A percentile compares a stretch with the other conserved stretches of the same genome.
phyloP scores from a whole-genome alignment of 352 stramenopile genomes.

The Pythium guiyangense region DNA sequence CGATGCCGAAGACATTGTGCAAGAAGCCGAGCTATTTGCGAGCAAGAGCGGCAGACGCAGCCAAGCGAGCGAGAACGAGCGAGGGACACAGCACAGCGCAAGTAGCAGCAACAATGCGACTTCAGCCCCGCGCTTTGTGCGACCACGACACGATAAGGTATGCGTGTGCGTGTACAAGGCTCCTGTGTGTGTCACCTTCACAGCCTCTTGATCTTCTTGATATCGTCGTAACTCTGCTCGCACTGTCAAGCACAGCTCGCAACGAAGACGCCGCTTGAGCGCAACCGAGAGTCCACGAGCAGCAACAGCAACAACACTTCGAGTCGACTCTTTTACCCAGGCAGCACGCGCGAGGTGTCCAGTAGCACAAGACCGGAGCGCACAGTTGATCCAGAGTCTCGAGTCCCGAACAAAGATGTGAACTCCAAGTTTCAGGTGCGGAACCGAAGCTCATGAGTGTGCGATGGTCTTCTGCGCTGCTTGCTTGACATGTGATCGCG shows the following conservation, averaged over 20 bases:
- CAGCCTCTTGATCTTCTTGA: too few species aligned
- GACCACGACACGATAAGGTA: conserved; percentile 17
- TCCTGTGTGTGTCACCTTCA: too few species aligned
- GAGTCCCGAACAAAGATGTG: conserved; percentile 15
- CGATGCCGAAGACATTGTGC: conserved; percentile 1
- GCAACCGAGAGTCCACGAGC: neutral
- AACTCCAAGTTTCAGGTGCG: conserved; percentile 45
- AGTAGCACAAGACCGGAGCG: neutral
- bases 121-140: conserved; percentile 7
- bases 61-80: neutral
- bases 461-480: neutral
- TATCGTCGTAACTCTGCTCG: too few species aligned
- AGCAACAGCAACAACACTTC: neutral
- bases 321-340: conserved; percentile 7
- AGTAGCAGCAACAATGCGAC: neutral
- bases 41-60: neutral
- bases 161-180: neutral
- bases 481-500: conserved; percentile 1
- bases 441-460: neutral
- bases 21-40: conserved; percentile 5
- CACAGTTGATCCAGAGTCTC: neutral
- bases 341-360: neutral
- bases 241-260: too few species aligned
- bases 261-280: neutral
- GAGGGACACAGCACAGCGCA: neutral